Base-by-base conservation (phyloP, 1,284 basidiomycete genomes). In the Meripilus lineatus region DNA sequence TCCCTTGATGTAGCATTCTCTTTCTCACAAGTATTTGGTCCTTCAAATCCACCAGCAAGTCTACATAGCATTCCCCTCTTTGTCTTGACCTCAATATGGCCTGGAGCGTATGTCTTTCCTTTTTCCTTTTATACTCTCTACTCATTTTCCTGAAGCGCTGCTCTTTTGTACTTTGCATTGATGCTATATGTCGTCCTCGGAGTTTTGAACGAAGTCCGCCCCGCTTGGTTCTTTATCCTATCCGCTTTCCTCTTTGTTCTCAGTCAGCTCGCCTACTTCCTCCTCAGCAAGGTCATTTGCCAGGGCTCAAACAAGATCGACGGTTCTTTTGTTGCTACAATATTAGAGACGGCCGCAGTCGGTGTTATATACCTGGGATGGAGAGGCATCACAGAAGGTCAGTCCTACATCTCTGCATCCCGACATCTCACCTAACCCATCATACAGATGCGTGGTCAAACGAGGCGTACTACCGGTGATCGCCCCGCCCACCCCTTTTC, bases 331-430 rank as follows among this genome's bases (percentile, higher is more conserved):
- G 62, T 93, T 10, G 83, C 87, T 1, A 91, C 89, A 0, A 45
- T 88, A 11, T 67, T 89, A 33, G 87, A 89, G 59, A 87, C 87
- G 0, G 79, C 75, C 0, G 65, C 84, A 0, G 77, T 93, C 0
- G 74, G 71, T n/a, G 68, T 78, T 11, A 52, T 93, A 15, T 91
- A 81, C 62, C 59, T 84, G 14, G 89, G 79, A 20, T 93, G 91
- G 91, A 75, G 72, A 61, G 82, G 81, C 58, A 90, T 90, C 51
- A 90, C 87, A 11, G 88, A 90, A 78, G 81, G 87, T 90, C 48
- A 52, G 81, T 68, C n/a, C n/a, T n/a, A n/a, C n/a, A 23, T 15
- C 21, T n/a, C n/a, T n/a, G n/a, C n/a, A n/a, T n/a, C n/a, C n/a
- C n/a, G n/a, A n/a, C 11, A 18, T 6, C 6, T 3, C 15, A 6